Conservation (phyloP, 352 stramenopile species). For the Pythium rishiriense region DNA sequence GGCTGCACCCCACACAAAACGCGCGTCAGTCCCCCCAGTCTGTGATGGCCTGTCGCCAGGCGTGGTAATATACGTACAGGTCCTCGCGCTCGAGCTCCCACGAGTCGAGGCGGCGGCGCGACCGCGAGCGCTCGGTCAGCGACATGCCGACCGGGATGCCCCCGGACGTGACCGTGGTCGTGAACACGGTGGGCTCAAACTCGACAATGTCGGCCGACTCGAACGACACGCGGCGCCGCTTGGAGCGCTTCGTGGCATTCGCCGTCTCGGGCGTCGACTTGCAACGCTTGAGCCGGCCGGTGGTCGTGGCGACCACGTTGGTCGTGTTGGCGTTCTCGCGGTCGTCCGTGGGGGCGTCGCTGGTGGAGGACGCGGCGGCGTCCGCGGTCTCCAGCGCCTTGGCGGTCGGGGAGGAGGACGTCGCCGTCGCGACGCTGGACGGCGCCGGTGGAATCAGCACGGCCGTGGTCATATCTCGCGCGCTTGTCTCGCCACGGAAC, state of each 20-base stretch:
- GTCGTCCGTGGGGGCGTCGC: background rate
- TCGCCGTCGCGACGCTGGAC: conserved; percentile 23
- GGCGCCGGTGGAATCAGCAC: conserved; percentile 38
- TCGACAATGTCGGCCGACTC: conserved; percentile 84
- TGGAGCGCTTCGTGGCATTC: conserved; percentile 40
- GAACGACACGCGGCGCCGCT: conserved; percentile 69
- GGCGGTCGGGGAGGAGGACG: conserved; percentile 17
- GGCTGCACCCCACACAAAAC: conserved; percentile 30
- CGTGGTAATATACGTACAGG: conserved; percentile 40
- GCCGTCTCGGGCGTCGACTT: conserved; percentile 5
- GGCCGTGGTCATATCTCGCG: conserved; percentile 44
- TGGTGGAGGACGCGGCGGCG: background rate
- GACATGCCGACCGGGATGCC: conserved; percentile 78
- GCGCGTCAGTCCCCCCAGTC: no score
- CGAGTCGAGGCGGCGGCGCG: conserved; percentile 73
- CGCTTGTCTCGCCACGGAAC: background rate
- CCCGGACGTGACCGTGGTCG: conserved; percentile 76
- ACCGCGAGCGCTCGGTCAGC: conserved; percentile 72
- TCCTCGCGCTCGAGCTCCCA: conserved; percentile 74
- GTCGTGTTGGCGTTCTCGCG: conserved; percentile 16
- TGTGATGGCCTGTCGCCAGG: background rate
- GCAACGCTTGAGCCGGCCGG: conserved; percentile 16
- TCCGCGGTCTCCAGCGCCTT: conserved; percentile 13
- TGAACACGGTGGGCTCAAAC: conserved; percentile 84
- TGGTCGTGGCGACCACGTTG: conserved; percentile 1